These are phyloP conservation scores for Hansenula anomala DNA, from an alignment of 1,139 yeast genomes.

Conservation along the genomic window DNA sequence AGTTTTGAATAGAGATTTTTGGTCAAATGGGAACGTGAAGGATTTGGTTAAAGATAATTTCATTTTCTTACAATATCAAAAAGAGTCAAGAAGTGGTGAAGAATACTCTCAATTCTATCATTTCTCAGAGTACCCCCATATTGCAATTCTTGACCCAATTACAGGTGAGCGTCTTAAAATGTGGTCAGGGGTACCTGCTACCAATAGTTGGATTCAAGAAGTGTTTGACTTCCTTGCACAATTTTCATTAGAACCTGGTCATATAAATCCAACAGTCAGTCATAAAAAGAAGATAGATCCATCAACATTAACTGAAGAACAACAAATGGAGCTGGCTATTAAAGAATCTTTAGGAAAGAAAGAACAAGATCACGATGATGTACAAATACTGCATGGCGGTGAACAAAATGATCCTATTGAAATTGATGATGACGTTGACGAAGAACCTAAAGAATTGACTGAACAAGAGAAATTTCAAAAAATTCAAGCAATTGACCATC, in stretches of 20 bases:
- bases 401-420: conserved; percentile 16
- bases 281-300: conserved; percentile 54
- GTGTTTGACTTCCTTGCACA: conserved; percentile 54
- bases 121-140: conserved; percentile 69
- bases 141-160: conserved; percentile 89
- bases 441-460: conserved; percentile 13
- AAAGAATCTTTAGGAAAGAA: conserved; percentile 50
- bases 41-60: conserved; percentile 61
- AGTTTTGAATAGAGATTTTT: conserved; percentile 85
- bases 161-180: conserved; percentile 83
- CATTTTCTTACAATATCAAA: conserved; percentile 75
- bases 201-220: conserved; percentile 55
- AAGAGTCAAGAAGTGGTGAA: conserved; percentile 69
- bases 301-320: conserved; percentile 70
- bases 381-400: conserved; percentile 10
- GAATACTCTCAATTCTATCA: conserved; percentile 71
- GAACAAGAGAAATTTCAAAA: conserved; percentile 25
- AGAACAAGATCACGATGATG: conserved; percentile 15
- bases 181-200: conserved; percentile 70
- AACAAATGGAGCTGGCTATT: conserved; percentile 77
- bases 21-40: conserved; percentile 74
- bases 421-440: conserved; percentile 16
- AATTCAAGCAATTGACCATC: conserved; percentile 41
- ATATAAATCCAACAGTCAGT: conserved; percentile 63
- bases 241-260: conserved; percentile 61